Evolutionary conservation across 768 basidiomycete species (phyloP), one percentile per base, ranked within the genome.

Genomic region (Austroboletus eburneus): DNA sequence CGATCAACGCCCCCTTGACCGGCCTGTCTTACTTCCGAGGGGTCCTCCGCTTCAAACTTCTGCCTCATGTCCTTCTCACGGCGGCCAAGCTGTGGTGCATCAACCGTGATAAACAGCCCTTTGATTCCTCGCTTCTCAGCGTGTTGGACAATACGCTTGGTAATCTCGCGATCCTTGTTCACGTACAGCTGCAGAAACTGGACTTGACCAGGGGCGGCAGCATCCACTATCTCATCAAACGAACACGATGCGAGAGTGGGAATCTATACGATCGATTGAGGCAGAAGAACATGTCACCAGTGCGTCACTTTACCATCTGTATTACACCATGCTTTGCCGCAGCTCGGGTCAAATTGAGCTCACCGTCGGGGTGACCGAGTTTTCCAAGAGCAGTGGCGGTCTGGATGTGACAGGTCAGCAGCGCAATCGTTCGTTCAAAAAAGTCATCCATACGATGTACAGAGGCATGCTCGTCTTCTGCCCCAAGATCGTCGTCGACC

Each of bases 21-120:
- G n/a, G 69, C 70, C 61, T 78, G 78, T n/a, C 52, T 62, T 18
- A 66, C 64, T 35, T 68, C 64, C n/a, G 66, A 68, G 7, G 66
- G 66, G 25, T 68, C 66, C 32, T 84, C 86, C 3, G 87, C 91
- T 32, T 87, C 90, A 50, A 97, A 97, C 62, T 92, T 95, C 82
- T 87, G 87, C 21, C 95, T 77, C 93, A 98, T 97, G 61, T 98
- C 95, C 49, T 94, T 93, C 65, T 95, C 93, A 49, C 94, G 78
- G 12, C 93, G 80, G 36, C 95, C 95, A 9, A 98, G 82, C 56
- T 96, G 93, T 6, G 95, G 95, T 0, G 95, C 95, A 69, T 98
- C 95, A 22, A 98, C 95, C 0, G 95, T 97, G 63, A 98, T 96
- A 67, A 98, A 97, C 12, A 98, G 72, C 4, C 78, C 95, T 64